Percentiles rank a stretch among this genome's conserved stretches.
phyloP scores from a whole-genome alignment of 352 stramenopile species.

The Phytophthora pinifolia region DNA sequence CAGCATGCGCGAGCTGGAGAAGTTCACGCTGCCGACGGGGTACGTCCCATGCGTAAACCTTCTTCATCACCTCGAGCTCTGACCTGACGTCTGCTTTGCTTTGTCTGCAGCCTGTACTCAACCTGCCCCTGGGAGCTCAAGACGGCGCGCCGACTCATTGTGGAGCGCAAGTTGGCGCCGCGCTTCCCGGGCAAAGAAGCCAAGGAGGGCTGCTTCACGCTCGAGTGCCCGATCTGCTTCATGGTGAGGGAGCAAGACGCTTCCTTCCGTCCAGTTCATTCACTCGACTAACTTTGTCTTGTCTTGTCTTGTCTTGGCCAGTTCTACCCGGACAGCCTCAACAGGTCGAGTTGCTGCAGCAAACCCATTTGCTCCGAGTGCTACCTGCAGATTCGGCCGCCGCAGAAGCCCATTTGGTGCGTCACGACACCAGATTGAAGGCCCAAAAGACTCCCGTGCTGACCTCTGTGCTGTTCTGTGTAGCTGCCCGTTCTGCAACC shows the following conservation, averaged over 20 bases:
- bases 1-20: conserved; percentile 60
- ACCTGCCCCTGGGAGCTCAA: conserved; percentile 79
- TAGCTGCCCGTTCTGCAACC: conserved; percentile 85
- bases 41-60: conserved; percentile 11
- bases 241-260: conserved; percentile 38
- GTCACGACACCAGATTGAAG: conserved; percentile 11
- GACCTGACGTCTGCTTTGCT: background rate
- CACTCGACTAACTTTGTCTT: background rate
- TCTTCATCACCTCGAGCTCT: background rate
- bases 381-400: conserved; percentile 61
- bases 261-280: conserved; percentile 1
- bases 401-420: conserved; percentile 49
- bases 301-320: conserved; percentile 9
- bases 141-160: conserved; percentile 57
- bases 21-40: conserved; percentile 65
- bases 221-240: conserved; percentile 87
- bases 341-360: conserved; percentile 62
- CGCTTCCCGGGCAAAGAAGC: conserved; percentile 64
- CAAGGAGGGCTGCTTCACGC: conserved; percentile 60
- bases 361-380: conserved; percentile 78
- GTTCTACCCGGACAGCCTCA: conserved; percentile 68
- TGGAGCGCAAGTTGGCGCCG: conserved; percentile 74
- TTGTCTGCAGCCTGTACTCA: conserved; percentile 56
- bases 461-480: background rate
- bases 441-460: background rate